A percentile compares a stretch with the other conserved stretches of the same genome.
These are phyloP conservation scores for Mucor circinelloides DNA, from an alignment of 371 early-diverging fungal species.

Conservation along the genomic window DNA sequence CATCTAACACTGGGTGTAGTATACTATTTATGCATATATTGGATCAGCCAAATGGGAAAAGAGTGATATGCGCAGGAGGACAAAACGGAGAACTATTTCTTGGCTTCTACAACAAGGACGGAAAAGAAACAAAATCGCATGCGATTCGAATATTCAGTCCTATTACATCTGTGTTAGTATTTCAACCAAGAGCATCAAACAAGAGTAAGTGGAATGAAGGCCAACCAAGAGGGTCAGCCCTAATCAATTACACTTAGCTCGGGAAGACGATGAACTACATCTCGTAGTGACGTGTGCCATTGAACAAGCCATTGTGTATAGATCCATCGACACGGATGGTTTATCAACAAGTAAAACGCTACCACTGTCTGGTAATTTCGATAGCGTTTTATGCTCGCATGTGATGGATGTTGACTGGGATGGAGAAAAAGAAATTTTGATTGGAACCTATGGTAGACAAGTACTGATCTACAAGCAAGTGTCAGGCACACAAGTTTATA, in stretches of 20 bases:
- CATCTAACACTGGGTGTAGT: conserved; percentile 19
- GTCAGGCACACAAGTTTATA: conserved; percentile 51
- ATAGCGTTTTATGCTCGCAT: conserved; percentile 71
- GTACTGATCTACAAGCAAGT: conserved; percentile 73
- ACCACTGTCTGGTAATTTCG: conserved; percentile 61
- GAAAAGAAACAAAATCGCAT: conserved; percentile 35
- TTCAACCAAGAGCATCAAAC: conserved; percentile 52
- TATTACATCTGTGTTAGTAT: conserved; percentile 48
- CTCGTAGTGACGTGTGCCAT: conserved; percentile 67
- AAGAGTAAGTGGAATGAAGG: conserved; percentile 28
- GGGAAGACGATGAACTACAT: conserved; percentile 44
- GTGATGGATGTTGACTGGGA: conserved; percentile 79
- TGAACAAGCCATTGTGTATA: conserved; percentile 64
- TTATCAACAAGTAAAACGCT: conserved; percentile 44
- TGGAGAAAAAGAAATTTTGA: conserved; percentile 69
- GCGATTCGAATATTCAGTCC: conserved; percentile 47
- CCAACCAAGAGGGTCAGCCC: neutral
- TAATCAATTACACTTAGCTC: neutral
- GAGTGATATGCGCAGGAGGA: conserved; percentile 64
- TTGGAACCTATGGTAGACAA: conserved; percentile 76
- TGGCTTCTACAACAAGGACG: conserved; percentile 36
- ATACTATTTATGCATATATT: conserved; percentile 57
- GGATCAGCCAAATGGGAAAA: conserved; percentile 42
- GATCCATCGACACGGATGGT: conserved; percentile 48
- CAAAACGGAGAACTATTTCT: conserved; percentile 63